Evolutionary conservation across 768 basidiomycete genomes (phyloP).

Genomic region (Mrakia frigida): DNA sequence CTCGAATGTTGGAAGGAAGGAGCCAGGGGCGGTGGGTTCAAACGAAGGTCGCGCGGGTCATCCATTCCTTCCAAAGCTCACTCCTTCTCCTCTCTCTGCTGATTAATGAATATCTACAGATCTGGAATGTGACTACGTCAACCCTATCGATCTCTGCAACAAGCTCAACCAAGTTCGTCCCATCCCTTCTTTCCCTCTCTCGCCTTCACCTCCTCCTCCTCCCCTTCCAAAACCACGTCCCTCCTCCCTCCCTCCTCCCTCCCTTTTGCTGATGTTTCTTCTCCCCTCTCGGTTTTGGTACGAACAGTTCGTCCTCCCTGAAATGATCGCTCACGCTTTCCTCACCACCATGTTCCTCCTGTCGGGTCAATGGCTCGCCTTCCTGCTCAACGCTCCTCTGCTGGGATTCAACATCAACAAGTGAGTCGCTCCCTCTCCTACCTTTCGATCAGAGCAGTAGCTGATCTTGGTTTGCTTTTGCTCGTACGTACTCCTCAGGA

Average conservation of each 20-base stretch:
- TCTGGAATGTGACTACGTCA: constrained; percentile 68
- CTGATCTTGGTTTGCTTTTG: not conserved
- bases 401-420: constrained; percentile 90
- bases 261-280: no score
- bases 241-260: not conserved
- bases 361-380: constrained; percentile 90
- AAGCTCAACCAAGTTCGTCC: constrained; percentile 86
- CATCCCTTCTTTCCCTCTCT: not conserved
- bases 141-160: constrained; percentile 99
- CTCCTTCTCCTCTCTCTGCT: not conserved
- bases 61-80: not conserved
- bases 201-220: not conserved
- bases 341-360: constrained; percentile 86
- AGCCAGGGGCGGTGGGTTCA: no score
- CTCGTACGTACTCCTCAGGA: constrained; percentile 52
- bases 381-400: constrained; percentile 81
- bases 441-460: not conserved
- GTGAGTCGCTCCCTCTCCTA: constrained; percentile 50
- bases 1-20: no score
- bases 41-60: not conserved
- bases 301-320: constrained; percentile 86
- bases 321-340: constrained; percentile 91
- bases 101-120: not conserved
- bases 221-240: not conserved
- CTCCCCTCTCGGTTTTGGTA: not conserved